A percentile compares a stretch with the other conserved stretches of the same genome.
Evolutionary conservation across 1,284 basidiomycete species (phyloP).

Genomic region (Tilletia horrida): DNA sequence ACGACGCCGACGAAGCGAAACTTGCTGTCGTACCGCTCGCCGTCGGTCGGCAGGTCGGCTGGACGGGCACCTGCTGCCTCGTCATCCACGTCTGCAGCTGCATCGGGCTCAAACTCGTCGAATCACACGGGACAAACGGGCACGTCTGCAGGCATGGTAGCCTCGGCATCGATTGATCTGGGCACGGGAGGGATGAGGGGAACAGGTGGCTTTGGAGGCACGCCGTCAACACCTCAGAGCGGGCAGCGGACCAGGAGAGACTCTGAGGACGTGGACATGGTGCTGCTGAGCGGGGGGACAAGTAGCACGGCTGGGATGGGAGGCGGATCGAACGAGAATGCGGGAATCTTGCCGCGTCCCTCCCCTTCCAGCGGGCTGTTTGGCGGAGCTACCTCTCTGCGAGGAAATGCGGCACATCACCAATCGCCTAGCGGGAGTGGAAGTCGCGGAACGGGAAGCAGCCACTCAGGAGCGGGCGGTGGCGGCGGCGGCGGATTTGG

Average conservation of each 20-base stretch:
- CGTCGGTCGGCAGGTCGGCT: neutral
- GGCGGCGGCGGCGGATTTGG: conserved; percentile 32
- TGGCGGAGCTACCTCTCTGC: neutral
- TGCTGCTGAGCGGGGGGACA: neutral
- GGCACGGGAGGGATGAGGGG: too few relatives aligned
- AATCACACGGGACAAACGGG: too few relatives aligned
- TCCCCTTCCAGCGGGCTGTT: neutral
- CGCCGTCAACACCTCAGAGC: neutral
- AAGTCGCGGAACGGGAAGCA: conserved; percentile 19
- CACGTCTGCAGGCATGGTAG: too few relatives aligned
- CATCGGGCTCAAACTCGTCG: too few relatives aligned
- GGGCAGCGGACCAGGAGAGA: neutral
- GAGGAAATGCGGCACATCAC: neutral
- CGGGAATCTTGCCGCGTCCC: neutral
- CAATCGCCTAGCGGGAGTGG: neutral
- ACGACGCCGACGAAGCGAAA: conserved; percentile 16
- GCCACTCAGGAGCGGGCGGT: conserved; percentile 55
- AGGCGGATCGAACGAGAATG: neutral
- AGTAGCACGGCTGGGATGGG: neutral
- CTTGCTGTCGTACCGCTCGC: conserved; percentile 5
- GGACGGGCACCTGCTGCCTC: neutral
- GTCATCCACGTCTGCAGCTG: neutral
- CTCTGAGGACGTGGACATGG: neutral
- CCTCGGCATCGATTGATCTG: too few relatives aligned
- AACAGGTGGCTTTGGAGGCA: neutral